Conservation (phyloP, 2,329 filamentous ascomycete genomes). For the Meredithiella fracta region DNA sequence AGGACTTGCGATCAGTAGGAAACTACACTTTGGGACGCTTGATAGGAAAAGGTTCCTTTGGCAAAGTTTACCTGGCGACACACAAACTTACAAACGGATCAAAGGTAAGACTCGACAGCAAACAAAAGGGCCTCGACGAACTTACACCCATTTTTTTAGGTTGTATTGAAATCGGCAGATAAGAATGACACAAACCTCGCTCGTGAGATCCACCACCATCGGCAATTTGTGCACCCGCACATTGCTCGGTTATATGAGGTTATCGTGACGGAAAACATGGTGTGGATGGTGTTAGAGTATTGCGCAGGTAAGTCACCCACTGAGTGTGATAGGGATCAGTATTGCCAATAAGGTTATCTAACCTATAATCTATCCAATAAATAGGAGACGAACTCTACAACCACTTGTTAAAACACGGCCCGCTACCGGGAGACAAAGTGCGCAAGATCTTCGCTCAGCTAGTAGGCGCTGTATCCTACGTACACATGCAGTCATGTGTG, state of each 20-base stretch:
- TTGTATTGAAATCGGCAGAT: slow-evolving; percentile 94
- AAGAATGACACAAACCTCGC: slow-evolving; percentile 92
- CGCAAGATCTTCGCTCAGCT: slow-evolving; percentile 94
- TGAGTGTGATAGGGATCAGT: too few relatives aligned
- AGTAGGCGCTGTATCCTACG: slow-evolving; percentile 85
- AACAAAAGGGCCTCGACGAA: neutral
- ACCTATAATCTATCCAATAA: neutral
- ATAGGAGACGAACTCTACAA: slow-evolving; percentile 93
- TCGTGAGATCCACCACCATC: slow-evolving; percentile 94
- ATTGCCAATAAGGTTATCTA: slow-evolving; percentile 1
- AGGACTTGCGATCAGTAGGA: slow-evolving; percentile 79
- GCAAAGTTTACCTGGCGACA: slow-evolving; percentile 88
- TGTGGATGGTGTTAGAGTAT: slow-evolving; percentile 95
- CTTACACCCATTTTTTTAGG: slow-evolving; percentile 22
- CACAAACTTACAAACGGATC: slow-evolving; percentile 98
- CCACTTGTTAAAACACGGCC: slow-evolving; percentile 75
- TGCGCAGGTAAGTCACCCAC: slow-evolving; percentile 72
- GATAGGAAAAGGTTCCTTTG: slow-evolving; percentile 95
- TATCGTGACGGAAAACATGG: slow-evolving; percentile 84
- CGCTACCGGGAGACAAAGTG: slow-evolving; percentile 68
- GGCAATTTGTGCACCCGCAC: slow-evolving; percentile 93
- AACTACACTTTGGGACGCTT: slow-evolving; percentile 85
- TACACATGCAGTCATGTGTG: slow-evolving; percentile 87
- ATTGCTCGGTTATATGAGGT: slow-evolving; percentile 95
- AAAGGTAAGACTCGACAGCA: slow-evolving; percentile 45